Evolutionary conservation across 495 filamentous ascomycete species (phyloP), one percentile per base, ranked within the genome.

Genomic region (Penicillium angulare): DNA sequence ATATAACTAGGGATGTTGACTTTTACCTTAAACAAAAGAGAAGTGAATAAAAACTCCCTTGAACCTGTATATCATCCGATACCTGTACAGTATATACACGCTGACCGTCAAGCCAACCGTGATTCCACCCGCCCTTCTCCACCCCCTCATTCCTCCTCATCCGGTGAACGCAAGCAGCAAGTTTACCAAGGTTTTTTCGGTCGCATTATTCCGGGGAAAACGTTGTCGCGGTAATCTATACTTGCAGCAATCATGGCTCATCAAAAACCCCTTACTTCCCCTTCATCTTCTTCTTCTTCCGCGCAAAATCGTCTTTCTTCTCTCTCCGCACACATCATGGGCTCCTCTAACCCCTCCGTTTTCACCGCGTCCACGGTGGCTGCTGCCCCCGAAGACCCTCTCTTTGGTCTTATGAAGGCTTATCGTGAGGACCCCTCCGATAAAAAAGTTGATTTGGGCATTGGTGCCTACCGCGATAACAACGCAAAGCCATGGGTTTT

Each of bases 401-500:
- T 99, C 58, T 99, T 99, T 63, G 92, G 93, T 33, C 72, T 99
- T 52, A 89, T 92, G 81, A 83, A 87, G 56, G 91, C 90, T 43
- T 97, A 86, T 76, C 82, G 83, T 59, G 87, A 87, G 36, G 93
- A 99, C 58, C 78, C 81, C 32, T 88, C 83, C 61, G 80, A 87
- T 44, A 84, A 88, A 65, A 99, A 99, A 73, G 86, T 99, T 34
- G 93, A 99, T 77, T 69, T 97, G 57, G 92, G 93, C 48, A 92
- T 97, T 76, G 93, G 93, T 58, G 95, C 95, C 52, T 97, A 99
- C 68, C 81, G 93, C 63, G 95, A 96, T 53, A 76, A 99, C 69
- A 85, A 95, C 66, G 91, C 90, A 43, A 97, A 97, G 74, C 95
- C 93, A n/a, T 98, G 95, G 95, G 81, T 98, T 47, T 75, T 98